phyloP scores from a whole-genome alignment of 352 stramenopile genomes.

The Phytophthora boehmeriae region DNA sequence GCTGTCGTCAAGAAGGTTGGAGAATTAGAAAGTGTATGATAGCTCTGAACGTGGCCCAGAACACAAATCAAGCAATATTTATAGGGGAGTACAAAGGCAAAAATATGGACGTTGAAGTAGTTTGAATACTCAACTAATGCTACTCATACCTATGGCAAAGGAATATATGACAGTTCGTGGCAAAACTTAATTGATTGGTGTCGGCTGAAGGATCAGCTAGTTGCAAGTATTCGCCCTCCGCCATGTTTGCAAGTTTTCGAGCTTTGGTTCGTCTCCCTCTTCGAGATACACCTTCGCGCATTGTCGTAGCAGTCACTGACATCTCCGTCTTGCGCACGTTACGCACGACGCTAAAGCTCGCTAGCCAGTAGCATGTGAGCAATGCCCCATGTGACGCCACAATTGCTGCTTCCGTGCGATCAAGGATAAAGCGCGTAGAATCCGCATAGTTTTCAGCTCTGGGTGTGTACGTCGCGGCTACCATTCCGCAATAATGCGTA shows the following conservation, averaged over 20 bases:
- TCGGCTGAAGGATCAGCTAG: neutral
- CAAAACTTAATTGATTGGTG: no score
- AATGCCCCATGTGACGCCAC: conserved; percentile 53
- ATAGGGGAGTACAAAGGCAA: conserved; percentile 4
- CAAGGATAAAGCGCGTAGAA: conserved; percentile 38
- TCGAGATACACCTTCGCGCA: conserved; percentile 25
- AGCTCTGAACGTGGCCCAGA: neutral
- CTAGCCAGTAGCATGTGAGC: conserved; percentile 62
- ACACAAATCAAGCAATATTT: conserved; percentile 3
- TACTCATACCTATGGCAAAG: no score
- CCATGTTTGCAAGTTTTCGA: conserved; percentile 21
- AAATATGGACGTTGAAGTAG: neutral
- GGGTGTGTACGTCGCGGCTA: conserved; percentile 38
- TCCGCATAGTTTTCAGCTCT: conserved; percentile 38
- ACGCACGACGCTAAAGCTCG: conserved; percentile 37
- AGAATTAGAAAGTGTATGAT: neutral
- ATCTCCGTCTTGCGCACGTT: conserved; percentile 28
- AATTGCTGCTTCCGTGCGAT: conserved; percentile 32
- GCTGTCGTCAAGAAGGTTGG: neutral
- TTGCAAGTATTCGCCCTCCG: conserved; percentile 14
- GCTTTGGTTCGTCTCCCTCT: neutral
- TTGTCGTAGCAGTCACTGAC: conserved; percentile 16
- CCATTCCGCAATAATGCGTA: conserved; percentile 64
- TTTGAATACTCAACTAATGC: no score
- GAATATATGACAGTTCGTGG: no score